A percentile compares a stretch with the other conserved stretches of the same genome.
Conservation (phyloP, 176 grass and related monocot species). For the Guadua angustifolia region DNA sequence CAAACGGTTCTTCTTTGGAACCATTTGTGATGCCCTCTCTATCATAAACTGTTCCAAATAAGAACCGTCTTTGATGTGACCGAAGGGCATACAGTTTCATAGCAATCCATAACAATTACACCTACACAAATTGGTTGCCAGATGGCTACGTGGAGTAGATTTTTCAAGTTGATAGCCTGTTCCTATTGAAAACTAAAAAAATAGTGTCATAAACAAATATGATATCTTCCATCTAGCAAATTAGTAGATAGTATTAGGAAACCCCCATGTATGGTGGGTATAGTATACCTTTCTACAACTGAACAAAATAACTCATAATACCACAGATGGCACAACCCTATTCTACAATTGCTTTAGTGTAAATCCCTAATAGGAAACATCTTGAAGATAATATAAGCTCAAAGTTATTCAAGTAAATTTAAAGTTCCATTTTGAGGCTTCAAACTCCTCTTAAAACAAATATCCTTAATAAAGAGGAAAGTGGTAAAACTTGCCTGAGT, state of each 20-base stretch:
- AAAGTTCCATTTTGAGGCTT: neutral
- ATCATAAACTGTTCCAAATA: too few relatives aligned
- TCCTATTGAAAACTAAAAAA: neutral
- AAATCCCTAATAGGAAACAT: neutral
- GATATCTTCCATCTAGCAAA: too few relatives aligned
- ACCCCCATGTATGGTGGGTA: neutral
- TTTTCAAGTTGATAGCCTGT: neutral
- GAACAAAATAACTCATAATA: neutral
- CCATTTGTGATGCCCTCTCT: too few relatives aligned
- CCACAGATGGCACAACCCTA: neutral
- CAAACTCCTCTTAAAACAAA: neutral
- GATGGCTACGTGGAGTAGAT: neutral
- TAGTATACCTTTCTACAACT: neutral
- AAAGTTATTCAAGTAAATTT: neutral
- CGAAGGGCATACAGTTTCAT: too few relatives aligned
- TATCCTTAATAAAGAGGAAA: neutral
- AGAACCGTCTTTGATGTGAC: too few relatives aligned
- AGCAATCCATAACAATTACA: too few relatives aligned
- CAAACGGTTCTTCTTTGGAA: too few relatives aligned
- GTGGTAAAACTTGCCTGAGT: conserved; percentile 52
- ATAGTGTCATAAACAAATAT: neutral
- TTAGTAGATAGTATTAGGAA: neutral
- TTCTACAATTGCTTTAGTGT: neutral
- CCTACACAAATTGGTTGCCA: neutral
- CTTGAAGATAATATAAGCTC: neutral